phyloP scores from a whole-genome alignment of 1,139 yeast genomes.

The Suhomyces bribrorum region DNA sequence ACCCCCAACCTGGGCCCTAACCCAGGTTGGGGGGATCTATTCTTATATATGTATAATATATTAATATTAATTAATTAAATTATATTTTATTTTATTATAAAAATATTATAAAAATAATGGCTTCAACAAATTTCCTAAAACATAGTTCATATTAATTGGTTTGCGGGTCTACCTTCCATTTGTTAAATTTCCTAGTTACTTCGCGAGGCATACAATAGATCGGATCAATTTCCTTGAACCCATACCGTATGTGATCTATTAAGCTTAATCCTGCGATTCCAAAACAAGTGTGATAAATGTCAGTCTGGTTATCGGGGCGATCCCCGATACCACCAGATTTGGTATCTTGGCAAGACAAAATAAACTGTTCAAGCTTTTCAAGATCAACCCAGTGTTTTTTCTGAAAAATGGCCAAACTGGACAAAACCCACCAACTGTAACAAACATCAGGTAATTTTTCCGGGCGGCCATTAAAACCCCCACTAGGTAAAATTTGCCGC shows the following conservation, averaged over 20 bases:
- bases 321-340: slow-evolving; percentile 89
- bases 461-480: slow-evolving; percentile 96
- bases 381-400: slow-evolving; percentile 75
- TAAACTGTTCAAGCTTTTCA: slow-evolving; percentile 60
- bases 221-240: slow-evolving; percentile 70
- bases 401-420: slow-evolving; percentile 69
- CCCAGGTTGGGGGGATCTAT: too few species aligned
- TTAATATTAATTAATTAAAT: too few species aligned
- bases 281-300: slow-evolving; percentile 89
- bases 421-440: slow-evolving; percentile 96
- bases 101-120: too few species aligned
- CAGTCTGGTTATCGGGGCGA: slow-evolving; percentile 86
- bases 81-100: too few species aligned
- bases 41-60: too few species aligned
- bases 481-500: slow-evolving; percentile 75
- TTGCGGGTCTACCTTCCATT: slow-evolving; percentile 31
- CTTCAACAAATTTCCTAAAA: slow-evolving; percentile 1
- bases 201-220: slow-evolving; percentile 76
- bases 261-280: slow-evolving; percentile 86
- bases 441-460: slow-evolving; percentile 96
- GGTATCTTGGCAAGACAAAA: slow-evolving; percentile 74
- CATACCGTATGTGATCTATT: slow-evolving; percentile 54
- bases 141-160: not conserved
- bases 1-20: too few species aligned
- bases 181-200: slow-evolving; percentile 47